Evolutionary conservation across 78 protist genomes (phyloP).

Genomic region (Thecamonas trahens): DNA sequence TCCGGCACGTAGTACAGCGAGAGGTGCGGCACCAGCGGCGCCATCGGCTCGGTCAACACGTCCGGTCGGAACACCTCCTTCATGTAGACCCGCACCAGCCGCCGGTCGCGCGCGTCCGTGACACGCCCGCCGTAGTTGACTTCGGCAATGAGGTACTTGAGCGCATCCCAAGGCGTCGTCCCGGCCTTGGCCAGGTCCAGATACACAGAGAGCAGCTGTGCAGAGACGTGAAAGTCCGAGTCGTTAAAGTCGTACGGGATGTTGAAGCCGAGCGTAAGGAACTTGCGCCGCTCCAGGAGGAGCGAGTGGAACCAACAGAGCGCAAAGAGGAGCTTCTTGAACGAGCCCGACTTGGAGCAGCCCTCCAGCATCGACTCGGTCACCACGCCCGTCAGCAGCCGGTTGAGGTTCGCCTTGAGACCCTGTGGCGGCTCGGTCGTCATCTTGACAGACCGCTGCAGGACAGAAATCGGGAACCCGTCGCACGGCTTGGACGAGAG

Average conservation of each 20-base stretch:
- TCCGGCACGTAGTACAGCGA: slow-evolving; percentile 57
- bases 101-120: slow-evolving; percentile 81
- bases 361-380: slow-evolving; percentile 29
- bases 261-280: slow-evolving; percentile 52
- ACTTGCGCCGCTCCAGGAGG: slow-evolving; percentile 80
- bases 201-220: slow-evolving; percentile 35
- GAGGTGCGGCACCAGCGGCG: slow-evolving; percentile 10
- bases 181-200: slow-evolving; percentile 46
- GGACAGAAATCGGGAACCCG: slow-evolving; percentile 79
- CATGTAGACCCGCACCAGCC: slow-evolving; percentile 62
- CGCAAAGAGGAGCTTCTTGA: slow-evolving; percentile 60
- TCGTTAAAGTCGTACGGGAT: slow-evolving; percentile 68
- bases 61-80: slow-evolving; percentile 31
- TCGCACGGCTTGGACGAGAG: slow-evolving; percentile 73
- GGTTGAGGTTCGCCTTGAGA: slow-evolving; percentile 55
- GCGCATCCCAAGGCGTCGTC: slow-evolving; percentile 64
- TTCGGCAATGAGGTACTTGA: slow-evolving; percentile 76
- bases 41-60: neutral
- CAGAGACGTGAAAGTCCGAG: slow-evolving; percentile 69
- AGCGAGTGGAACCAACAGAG: slow-evolving; percentile 73
- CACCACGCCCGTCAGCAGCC: slow-evolving; percentile 33
- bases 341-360: slow-evolving; percentile 21
- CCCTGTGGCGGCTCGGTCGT: slow-evolving; percentile 92
- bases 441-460: slow-evolving; percentile 78
- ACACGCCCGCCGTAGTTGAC: slow-evolving; percentile 88